These are phyloP conservation scores for Chlorella sp. DNA, from an alignment of 139 green algal species.

Conservation along the genomic window DNA sequence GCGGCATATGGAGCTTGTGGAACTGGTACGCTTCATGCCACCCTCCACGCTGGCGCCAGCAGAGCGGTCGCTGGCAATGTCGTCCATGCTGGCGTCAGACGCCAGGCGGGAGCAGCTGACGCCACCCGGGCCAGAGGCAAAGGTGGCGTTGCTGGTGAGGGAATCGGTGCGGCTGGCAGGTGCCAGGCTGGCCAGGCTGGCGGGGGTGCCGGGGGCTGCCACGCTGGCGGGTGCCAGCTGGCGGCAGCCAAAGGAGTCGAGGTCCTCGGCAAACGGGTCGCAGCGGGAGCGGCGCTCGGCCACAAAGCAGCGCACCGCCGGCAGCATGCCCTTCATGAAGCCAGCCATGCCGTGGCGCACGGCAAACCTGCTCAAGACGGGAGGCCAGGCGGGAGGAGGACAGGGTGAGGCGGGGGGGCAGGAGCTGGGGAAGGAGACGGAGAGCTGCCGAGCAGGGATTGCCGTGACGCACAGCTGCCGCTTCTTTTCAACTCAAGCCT, in stretches of 20 bases:
- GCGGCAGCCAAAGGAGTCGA: conserved; percentile 39
- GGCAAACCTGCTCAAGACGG: conserved; percentile 52
- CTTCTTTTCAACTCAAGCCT: no score
- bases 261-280: conserved; percentile 39
- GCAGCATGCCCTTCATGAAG: conserved; percentile 84
- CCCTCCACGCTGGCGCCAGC: not conserved
- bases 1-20: conserved; percentile 32
- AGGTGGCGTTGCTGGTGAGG: not conserved
- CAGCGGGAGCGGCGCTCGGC: conserved; percentile 56
- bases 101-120: not conserved
- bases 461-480: no score
- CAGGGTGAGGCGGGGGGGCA: not conserved
- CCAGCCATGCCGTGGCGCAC: conserved; percentile 86
- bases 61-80: not conserved
- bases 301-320: conserved; percentile 69
- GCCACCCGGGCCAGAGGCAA: not conserved
- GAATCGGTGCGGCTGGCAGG: not conserved
- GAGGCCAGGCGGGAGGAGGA: not conserved
- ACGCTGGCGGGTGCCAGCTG: not conserved
- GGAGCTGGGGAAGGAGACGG: not conserved
- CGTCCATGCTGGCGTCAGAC: not conserved
- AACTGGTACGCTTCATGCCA: not conserved
- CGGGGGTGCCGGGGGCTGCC: not conserved
- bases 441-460: not conserved
- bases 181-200: not conserved